Percentiles rank a stretch among this genome's conserved stretches.
These are phyloP conservation scores for Colletotrichum plurivorum DNA, from an alignment of 2,329 filamentous ascomycete species.

Conservation along the genomic window DNA sequence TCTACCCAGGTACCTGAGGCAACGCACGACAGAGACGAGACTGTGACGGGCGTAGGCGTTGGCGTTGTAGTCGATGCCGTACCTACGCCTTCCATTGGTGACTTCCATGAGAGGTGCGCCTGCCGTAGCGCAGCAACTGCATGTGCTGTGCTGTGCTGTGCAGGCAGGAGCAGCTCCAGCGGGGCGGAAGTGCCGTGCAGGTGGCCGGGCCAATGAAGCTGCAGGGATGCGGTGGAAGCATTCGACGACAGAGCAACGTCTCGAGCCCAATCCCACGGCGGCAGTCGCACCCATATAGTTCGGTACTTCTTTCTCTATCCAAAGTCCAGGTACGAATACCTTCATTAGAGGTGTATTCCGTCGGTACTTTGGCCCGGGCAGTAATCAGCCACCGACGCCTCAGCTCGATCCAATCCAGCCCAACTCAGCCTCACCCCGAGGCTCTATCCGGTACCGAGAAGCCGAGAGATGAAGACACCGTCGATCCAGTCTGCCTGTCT, in stretches of 20 bases:
- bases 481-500: too few relatives aligned
- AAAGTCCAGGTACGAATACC: neutral
- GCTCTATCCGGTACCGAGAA: too few relatives aligned
- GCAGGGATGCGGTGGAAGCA: neutral
- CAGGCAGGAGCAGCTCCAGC: conserved; percentile 23
- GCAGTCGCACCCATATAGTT: neutral
- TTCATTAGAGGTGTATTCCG: neutral
- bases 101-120: too few relatives aligned
- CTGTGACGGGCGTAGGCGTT: too few relatives aligned
- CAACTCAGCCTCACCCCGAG: conserved; percentile 13
- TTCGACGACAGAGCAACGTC: neutral
- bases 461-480: too few relatives aligned
- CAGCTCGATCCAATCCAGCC: neutral
- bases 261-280: neutral
- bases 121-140: conserved; percentile 4
- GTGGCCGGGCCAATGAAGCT: conserved; percentile 30
- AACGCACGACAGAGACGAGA: too few relatives aligned
- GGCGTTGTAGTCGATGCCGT: too few relatives aligned
- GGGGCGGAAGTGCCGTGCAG: conserved; percentile 35
- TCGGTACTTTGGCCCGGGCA: neutral
- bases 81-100: too few relatives aligned
- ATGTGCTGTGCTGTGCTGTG: neutral
- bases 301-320: neutral
- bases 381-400: conserved; percentile 13
- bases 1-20: too few relatives aligned